A percentile compares a stretch with the other conserved stretches of the same genome.
phyloP scores from a whole-genome alignment of 768 basidiomycete genomes.

The Boletus edulis region DNA sequence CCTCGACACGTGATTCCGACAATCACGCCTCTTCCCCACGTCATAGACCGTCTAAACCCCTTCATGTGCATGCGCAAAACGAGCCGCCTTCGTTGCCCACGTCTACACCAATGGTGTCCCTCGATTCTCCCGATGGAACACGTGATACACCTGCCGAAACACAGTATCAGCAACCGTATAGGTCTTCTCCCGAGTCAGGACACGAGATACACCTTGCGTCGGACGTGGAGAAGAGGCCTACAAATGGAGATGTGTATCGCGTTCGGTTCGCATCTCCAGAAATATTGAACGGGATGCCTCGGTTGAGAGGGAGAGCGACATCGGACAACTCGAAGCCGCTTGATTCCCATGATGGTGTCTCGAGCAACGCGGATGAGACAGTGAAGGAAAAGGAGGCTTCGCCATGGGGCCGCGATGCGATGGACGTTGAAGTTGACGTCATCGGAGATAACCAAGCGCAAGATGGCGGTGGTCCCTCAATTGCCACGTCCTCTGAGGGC shows the following conservation, averaged over 20 bases:
- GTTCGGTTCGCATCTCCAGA: slow-evolving; percentile 35
- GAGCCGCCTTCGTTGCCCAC: slow-evolving; percentile 1
- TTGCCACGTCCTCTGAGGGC: not conserved
- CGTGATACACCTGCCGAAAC: slow-evolving; percentile 27
- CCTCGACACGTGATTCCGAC: not conserved
- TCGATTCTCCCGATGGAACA: slow-evolving; percentile 6
- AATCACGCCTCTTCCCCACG: slow-evolving; percentile 4
- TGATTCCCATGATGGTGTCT: not conserved
- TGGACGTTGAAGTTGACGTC: slow-evolving; percentile 21
- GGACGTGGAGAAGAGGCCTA: slow-evolving; percentile 12
- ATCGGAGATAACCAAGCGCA: slow-evolving; percentile 1
- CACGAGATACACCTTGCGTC: not conserved
- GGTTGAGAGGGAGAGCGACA: slow-evolving; percentile 3
- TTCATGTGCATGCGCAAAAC: slow-evolving; percentile 28
- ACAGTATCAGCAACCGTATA: slow-evolving; percentile 16
- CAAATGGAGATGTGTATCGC: slow-evolving; percentile 16
- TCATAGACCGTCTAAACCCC: slow-evolving; percentile 24
- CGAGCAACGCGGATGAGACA: not conserved
- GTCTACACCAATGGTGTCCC: slow-evolving; percentile 7
- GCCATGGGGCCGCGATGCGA: slow-evolving; percentile 10
- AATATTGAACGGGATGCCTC: slow-evolving; percentile 14
- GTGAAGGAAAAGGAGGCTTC: not conserved
- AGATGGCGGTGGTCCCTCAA: not conserved
- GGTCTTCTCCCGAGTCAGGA: slow-evolving; percentile 14
- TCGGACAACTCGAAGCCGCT: not conserved